Evolutionary conservation across 495 filamentous ascomycete genomes (phyloP).

Genomic region (Talaromyces thailandensis): DNA sequence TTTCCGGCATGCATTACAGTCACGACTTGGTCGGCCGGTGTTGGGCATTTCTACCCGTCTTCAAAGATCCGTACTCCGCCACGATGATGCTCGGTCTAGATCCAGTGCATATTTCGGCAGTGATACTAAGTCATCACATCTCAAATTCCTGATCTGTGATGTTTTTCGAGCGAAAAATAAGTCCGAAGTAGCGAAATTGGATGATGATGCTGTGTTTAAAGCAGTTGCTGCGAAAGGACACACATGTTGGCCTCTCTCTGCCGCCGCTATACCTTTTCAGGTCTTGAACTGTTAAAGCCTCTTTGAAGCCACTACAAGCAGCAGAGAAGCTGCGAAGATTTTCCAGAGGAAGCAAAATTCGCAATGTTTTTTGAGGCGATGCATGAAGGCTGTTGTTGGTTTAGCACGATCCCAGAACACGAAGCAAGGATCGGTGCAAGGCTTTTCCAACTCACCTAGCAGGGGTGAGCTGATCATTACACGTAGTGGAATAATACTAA

Average conservation of each 20-base stretch:
- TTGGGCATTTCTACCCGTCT: background rate
- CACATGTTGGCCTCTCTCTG: background rate
- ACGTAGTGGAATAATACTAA: too few relatives aligned
- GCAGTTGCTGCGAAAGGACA: background rate
- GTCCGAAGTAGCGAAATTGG: background rate
- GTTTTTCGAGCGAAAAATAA: background rate
- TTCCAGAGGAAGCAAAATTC: background rate
- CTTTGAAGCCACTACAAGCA: background rate
- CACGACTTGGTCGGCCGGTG: conserved; percentile 1
- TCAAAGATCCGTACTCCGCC: background rate
- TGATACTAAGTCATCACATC: background rate
- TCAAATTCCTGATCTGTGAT: background rate
- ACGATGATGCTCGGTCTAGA: background rate
- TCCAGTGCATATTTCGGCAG: background rate
- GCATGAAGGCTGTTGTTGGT: background rate
- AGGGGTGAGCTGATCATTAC: too few relatives aligned
- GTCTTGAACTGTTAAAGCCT: background rate
- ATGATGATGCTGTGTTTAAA: background rate
- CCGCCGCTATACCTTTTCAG: background rate
- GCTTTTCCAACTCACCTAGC: too few relatives aligned
- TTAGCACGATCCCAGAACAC: too few relatives aligned
- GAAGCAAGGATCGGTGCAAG: too few relatives aligned
- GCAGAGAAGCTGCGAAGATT: background rate
- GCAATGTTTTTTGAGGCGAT: background rate
- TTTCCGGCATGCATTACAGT: conserved; percentile 4